A percentile compares a stretch with the other conserved stretches of the same genome.
These are phyloP conservation scores for Taxawa tesnikishii DNA, from an alignment of 2,329 filamentous ascomycete species.

Conservation along the genomic window DNA sequence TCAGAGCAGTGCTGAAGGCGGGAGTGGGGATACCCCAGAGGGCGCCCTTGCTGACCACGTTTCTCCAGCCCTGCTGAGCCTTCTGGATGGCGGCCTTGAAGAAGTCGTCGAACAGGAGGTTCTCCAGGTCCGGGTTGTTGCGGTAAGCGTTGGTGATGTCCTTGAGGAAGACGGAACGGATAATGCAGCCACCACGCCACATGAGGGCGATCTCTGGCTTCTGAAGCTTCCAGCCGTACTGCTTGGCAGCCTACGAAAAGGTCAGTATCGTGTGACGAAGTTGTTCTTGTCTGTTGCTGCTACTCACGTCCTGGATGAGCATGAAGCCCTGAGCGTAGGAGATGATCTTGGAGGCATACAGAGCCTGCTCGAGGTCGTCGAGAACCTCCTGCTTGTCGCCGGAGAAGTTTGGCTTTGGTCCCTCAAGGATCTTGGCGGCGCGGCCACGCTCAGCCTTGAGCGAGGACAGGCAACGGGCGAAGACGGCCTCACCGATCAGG, in stretches of 20 bases:
- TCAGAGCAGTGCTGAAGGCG: conserved; percentile 90
- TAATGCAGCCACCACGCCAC: conserved; percentile 99
- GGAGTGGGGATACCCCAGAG: conserved; percentile 92
- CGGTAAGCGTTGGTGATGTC: conserved; percentile 98
- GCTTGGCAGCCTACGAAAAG: conserved; percentile 68
- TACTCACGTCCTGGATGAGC: conserved; percentile 89
- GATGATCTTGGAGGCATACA: conserved; percentile 99
- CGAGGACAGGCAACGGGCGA: conserved; percentile 83
- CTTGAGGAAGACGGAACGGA: conserved; percentile 99
- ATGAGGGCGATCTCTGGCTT: conserved; percentile 99
- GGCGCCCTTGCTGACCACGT: conserved; percentile 81
- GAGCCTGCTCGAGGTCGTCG: conserved; percentile 92
- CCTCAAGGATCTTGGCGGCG: conserved; percentile 67
- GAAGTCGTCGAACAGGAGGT: conserved; percentile 97
- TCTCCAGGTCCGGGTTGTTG: conserved; percentile 86
- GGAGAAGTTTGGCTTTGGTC: conserved; percentile 67
- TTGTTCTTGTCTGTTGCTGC: conserved; percentile 13
- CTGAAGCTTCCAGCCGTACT: conserved; percentile 98
- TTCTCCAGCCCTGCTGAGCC: conserved; percentile 80
- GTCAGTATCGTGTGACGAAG: conserved; percentile 9
- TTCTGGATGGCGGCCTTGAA: conserved; percentile 99
- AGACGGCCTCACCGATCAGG: conserved; percentile 92
- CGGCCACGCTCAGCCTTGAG: conserved; percentile 86
- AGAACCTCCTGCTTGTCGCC: conserved; percentile 91
- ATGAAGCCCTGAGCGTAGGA: conserved; percentile 99